Evolutionary conservation across 164 flowering plant genomes (phyloP), one percentile per base, ranked within the genome.

Genomic region (Amborella trichopoda): DNA sequence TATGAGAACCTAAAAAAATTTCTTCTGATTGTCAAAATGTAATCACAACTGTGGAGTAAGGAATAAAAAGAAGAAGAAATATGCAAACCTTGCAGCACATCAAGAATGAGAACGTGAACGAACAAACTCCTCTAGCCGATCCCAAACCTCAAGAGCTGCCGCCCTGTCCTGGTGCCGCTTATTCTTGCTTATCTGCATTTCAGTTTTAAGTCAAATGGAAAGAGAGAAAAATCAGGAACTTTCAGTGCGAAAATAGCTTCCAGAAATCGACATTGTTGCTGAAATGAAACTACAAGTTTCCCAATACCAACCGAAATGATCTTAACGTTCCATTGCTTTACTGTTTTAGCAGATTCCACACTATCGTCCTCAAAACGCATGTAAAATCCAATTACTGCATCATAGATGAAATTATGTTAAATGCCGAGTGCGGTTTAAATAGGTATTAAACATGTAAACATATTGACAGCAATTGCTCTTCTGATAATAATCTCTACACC

Each of bases 111-210:
- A 87, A n/a, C 95, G 74, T 23, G 95, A 79, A 45, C 89, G 78
- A 54, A 84, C 74, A 54, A 93, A 88, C 59, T 80, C 95, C 68
- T 93, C 99, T 37, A 93, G 69, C 47, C 73, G 76, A 26, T 83
- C 95, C 99, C 99, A 93, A 27, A 93, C 95, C 70, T 93, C 99
- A 45, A 93, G 73, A 2, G 96, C 99, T 18, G 99, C 99, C 66
- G 99, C 94, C 61, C 94, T 74, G 60, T 93, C 96, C 54, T 88
- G 96, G 60, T 93, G 97, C 46, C 96, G 61, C 68, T 85, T 88
- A 58, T 93, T 93, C 68, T 93, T 93, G 70, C 99, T 93, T 28
- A 93, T 79, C 99, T 93, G 79, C 66, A 57, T 23, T n/a, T n/a
- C n/a, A n/a, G n/a, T n/a, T n/a, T n/a, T n/a, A n/a, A n/a, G n/a